Evolutionary conservation across 1,284 basidiomycete species (phyloP).

Genomic region (Spongispora temasekensis): DNA sequence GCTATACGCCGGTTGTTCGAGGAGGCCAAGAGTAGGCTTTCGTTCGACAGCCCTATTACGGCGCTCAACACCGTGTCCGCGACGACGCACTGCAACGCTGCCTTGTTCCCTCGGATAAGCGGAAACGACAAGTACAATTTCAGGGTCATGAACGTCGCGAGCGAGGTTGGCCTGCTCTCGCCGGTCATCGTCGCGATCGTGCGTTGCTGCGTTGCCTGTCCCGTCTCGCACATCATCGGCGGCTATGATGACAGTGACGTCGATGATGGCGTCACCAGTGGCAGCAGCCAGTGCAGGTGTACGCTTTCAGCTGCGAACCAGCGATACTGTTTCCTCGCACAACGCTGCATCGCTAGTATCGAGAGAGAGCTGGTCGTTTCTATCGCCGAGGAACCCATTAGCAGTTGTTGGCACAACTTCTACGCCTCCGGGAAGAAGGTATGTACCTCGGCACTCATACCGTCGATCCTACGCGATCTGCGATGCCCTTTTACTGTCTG

Average conservation of each 20-base stretch:
- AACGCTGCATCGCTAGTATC: not conserved
- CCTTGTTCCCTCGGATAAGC: slow-evolving; percentile 8
- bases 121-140: slow-evolving; percentile 12
- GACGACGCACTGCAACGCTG: too few relatives aligned
- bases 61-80: not conserved
- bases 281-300: too few relatives aligned
- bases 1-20: slow-evolving; percentile 11
- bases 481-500: slow-evolving; percentile 1
- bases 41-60: not conserved
- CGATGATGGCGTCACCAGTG: too few relatives aligned
- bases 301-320: slow-evolving; percentile 3
- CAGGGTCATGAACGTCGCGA: slow-evolving; percentile 16
- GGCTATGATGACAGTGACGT: slow-evolving; percentile 13
- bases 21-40: slow-evolving; percentile 8
- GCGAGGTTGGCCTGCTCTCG: slow-evolving; percentile 11
- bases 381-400: not conserved
- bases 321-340: slow-evolving; percentile 4
- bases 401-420: not conserved
- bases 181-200: not conserved
- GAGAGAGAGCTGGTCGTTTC: not conserved
- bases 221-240: not conserved
- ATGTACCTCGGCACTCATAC: slow-evolving; percentile 3
- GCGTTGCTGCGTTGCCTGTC: slow-evolving; percentile 10
- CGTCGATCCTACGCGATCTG: not conserved
- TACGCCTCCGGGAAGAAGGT: not conserved